Evolutionary conservation across 2,329 filamentous ascomycete genomes (phyloP), one percentile per base, ranked within the genome.

Genomic region (Alternaria panax): DNA sequence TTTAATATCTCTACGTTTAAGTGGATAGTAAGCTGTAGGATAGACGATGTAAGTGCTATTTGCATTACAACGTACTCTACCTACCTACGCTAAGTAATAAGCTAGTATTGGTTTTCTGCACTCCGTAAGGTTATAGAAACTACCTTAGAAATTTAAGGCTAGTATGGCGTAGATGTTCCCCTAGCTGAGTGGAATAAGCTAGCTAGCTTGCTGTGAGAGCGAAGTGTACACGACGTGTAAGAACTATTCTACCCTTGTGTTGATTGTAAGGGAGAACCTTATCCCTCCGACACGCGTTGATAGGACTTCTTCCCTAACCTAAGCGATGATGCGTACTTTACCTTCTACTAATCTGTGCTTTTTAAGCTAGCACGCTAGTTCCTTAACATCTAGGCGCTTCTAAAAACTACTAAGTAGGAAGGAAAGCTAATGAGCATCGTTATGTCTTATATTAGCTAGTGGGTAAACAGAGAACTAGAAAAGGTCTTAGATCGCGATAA

Each of bases 101-200:
- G 28, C 48, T 48, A 59, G 57, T 54, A 53, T 48, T 59, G 20
- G 57, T 54, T 54, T 51, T 50, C 43, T 59, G 9, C 34, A 38
- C 38, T 59, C 24, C 3, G 51, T 27, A 24, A 59, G 51, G 57
- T 54, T n/a, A 46, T 59, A 20, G 42, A 50, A 20, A 38, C 51
- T 32, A 52, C 20, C 20, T 45, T 20, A 30, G 20, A 59, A 25
- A 51, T 59, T 20, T 30, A 52, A 45, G 43, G 22, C 22, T 9
- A 54, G 43, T 28, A 59, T 54, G 18, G 45, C 34, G 24, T 59
- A 4, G 45, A 51, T 20, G n/a, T 59, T 54, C 16, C 50, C 2
- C 36, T 59, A 54, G 43, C 28, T 20, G 14, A 59, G 50, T 59
- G 24, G 56, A 59, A 59, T 24, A 45, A 54, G 50, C 56, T 59